phyloP scores from a whole-genome alignment of 495 filamentous ascomycete species.

The Platismatia glauca region DNA sequence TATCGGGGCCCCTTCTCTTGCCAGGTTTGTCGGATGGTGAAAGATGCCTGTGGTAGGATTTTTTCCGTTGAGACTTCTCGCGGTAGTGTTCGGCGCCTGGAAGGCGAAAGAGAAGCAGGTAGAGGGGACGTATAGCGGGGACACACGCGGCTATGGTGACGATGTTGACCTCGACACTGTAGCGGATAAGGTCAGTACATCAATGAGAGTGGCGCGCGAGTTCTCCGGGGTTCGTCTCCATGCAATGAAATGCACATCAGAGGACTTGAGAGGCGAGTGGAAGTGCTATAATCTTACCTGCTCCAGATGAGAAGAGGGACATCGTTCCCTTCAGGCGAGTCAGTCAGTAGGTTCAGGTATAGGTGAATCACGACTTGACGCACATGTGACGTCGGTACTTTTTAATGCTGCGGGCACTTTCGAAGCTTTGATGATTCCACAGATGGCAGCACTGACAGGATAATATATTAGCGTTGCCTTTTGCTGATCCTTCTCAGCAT shows the following conservation, averaged over 20 bases:
- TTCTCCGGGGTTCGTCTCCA: not conserved
- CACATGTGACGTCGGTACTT: not conserved
- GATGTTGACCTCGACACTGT: constrained; percentile 10
- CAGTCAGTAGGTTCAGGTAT: not conserved
- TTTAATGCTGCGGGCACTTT: not conserved
- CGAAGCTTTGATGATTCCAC: not conserved
- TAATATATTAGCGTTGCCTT: not conserved
- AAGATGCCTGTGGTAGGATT: not conserved
- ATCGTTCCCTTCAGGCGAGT: not conserved
- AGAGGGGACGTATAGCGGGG: constrained; percentile 7
- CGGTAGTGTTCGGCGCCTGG: constrained; percentile 4
- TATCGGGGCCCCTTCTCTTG: not conserved
- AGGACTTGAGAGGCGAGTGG: not conserved
- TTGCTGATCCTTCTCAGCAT: no score
- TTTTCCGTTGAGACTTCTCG: not conserved
- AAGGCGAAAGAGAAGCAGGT: not conserved
- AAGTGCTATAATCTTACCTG: not conserved
- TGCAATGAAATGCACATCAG: not conserved
- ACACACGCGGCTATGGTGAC: constrained; percentile 1
- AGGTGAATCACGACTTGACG: not conserved
- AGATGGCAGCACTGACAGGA: not conserved
- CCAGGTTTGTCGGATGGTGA: not conserved
- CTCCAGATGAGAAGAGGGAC: not conserved
- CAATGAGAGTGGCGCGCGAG: not conserved
- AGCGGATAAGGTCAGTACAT: not conserved